Conservation (phyloP, 208 protist genomes). For the Crithidia acanthocephali region DNA sequence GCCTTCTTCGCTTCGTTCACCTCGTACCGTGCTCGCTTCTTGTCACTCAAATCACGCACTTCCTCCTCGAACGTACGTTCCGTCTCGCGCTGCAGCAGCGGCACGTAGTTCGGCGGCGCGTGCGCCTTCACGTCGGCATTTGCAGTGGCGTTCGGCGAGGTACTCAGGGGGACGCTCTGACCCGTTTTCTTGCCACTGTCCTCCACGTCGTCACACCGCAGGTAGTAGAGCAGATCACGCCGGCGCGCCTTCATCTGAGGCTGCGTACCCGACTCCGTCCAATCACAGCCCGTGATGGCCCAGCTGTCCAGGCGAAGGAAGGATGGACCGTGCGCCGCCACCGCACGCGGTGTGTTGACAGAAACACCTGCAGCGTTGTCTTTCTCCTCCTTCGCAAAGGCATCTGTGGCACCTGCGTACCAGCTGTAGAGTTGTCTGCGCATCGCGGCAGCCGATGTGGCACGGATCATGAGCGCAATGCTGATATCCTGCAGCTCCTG, state of each 20-base stretch:
- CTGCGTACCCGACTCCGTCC: slow-evolving; percentile 65
- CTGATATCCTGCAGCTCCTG: slow-evolving; percentile 81
- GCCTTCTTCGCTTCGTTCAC: slow-evolving; percentile 79
- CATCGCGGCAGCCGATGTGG: slow-evolving; percentile 61
- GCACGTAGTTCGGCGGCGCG: slow-evolving; percentile 51
- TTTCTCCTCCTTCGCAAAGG: slow-evolving; percentile 13
- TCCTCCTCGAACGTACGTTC: slow-evolving; percentile 85
- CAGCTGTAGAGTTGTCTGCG: slow-evolving; percentile 66
- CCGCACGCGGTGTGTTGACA: neutral
- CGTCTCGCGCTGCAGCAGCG: slow-evolving; percentile 71
- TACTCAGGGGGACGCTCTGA: neutral
- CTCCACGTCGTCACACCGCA: slow-evolving; percentile 11
- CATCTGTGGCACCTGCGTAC: slow-evolving; percentile 49
- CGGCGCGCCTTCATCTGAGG: slow-evolving; percentile 50
- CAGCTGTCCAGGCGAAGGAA: slow-evolving; percentile 45
- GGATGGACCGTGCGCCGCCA: slow-evolving; percentile 11
- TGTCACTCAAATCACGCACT: slow-evolving; percentile 57
- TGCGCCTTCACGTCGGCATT: neutral
- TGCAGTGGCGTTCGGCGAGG: neutral
- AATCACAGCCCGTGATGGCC: slow-evolving; percentile 80
- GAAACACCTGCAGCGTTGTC: neutral
- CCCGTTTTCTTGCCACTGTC: neutral
- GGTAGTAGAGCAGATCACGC: slow-evolving; percentile 47
- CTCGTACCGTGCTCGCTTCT: slow-evolving; percentile 78
- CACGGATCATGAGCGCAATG: slow-evolving; percentile 70